Percentiles rank a stretch among this genome's conserved stretches.
These are phyloP conservation scores for Dactylellina cionopaga DNA, from an alignment of 2,329 filamentous ascomycete species.

Conservation along the genomic window DNA sequence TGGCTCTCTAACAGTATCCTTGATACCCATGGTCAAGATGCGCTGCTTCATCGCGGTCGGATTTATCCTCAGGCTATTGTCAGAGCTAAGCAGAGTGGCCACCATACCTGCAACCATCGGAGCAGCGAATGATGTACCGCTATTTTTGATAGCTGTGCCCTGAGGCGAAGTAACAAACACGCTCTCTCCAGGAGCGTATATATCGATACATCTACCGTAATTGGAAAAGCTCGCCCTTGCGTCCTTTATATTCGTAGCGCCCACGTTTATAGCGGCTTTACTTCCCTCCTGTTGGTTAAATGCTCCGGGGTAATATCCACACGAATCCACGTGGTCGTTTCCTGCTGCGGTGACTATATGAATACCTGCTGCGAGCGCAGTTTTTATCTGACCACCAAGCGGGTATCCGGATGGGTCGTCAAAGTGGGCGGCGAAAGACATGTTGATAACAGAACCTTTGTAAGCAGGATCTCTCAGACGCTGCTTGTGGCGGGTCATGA, in stretches of 20 bases:
- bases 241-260: constrained; percentile 2
- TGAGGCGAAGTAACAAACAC: neutral
- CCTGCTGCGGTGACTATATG: constrained; percentile 24
- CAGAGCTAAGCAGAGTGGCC: constrained; percentile 8
- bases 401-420: neutral
- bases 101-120: constrained; percentile 19
- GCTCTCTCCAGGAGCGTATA: constrained; percentile 6
- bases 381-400: neutral
- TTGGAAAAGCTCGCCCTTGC: neutral
- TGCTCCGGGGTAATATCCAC: neutral
- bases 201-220: constrained; percentile 12
- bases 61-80: neutral
- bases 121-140: constrained; percentile 16
- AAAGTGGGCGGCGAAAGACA: constrained; percentile 4
- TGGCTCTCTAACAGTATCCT: neutral
- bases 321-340: constrained; percentile 15
- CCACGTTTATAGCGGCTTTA: constrained; percentile 12
- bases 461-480: constrained; percentile 1
- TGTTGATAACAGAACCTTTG: constrained; percentile 10
- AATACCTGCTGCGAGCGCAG: neutral
- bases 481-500: neutral
- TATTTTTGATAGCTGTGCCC: neutral
- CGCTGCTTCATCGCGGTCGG: constrained; percentile 13
- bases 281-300: neutral
- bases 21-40: constrained; percentile 9